Percentiles rank a stretch among this genome's conserved stretches.
phyloP scores from a whole-genome alignment of 768 basidiomycete species.

The Termitomyces titanicus region DNA sequence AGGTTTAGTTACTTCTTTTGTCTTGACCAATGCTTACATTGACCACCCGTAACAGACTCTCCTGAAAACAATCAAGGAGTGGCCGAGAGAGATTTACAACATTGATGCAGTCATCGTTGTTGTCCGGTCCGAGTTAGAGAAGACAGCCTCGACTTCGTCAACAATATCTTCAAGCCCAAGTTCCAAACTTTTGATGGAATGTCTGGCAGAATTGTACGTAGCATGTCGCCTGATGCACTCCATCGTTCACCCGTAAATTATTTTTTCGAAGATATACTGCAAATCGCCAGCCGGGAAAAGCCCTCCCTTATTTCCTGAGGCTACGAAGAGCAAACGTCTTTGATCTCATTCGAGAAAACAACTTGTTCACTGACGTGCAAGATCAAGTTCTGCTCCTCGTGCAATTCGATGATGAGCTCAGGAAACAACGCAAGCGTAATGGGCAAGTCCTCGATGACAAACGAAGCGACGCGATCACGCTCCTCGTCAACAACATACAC shows the following conservation, averaged over 20 bases:
- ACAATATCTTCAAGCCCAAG: slow-evolving; percentile 40
- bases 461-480: slow-evolving; percentile 74
- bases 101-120: slow-evolving; percentile 85
- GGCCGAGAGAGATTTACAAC: slow-evolving; percentile 92
- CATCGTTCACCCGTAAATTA: not conserved
- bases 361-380: slow-evolving; percentile 91
- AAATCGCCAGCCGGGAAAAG: slow-evolving; percentile 93
- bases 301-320: slow-evolving; percentile 84
- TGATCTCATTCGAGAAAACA: slow-evolving; percentile 89
- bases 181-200: slow-evolving; percentile 81
- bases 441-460: slow-evolving; percentile 35
- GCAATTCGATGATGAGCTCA: slow-evolving; percentile 90
- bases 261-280: slow-evolving; percentile 59
- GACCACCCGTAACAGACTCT: slow-evolving; percentile 48
- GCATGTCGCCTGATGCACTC: not conserved
- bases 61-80: slow-evolving; percentile 73
- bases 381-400: slow-evolving; percentile 91
- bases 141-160: slow-evolving; percentile 46
- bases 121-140: slow-evolving; percentile 78
- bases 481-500: slow-evolving; percentile 92
- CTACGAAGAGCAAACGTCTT: slow-evolving; percentile 88
- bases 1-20: slow-evolving; percentile 35
- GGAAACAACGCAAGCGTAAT: slow-evolving; percentile 49
- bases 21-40: slow-evolving; percentile 1
- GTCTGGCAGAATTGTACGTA: slow-evolving; percentile 82